A percentile compares a stretch with the other conserved stretches of the same genome.
Conservation (phyloP, 352 stramenopile species). For the Globisporangium cylindrosporum region DNA sequence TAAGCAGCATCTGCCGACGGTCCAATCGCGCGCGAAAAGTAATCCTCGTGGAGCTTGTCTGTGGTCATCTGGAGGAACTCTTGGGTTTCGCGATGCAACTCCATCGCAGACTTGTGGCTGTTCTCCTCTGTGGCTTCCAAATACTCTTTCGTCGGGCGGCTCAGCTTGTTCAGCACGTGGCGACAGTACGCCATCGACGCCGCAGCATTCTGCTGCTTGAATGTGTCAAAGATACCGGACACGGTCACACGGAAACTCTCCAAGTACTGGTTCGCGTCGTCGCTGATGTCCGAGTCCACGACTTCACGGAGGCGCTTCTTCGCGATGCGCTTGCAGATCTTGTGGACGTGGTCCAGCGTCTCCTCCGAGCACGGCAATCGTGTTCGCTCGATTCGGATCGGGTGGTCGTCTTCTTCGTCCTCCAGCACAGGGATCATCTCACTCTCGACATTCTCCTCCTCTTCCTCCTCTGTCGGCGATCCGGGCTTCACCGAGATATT, state of each 20-base stretch:
- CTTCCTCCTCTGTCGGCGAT: conserved; percentile 32
- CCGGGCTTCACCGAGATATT: conserved; percentile 27
- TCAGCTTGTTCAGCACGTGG: conserved; percentile 52
- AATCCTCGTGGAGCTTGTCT: conserved; percentile 48
- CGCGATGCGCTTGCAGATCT: conserved; percentile 64
- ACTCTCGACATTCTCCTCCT: conserved; percentile 38
- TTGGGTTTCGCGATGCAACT: conserved; percentile 71
- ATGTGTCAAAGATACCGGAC: conserved; percentile 41
- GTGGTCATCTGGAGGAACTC: conserved; percentile 56
- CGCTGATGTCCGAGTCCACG: conserved; percentile 60
- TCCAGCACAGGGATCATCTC: conserved; percentile 76
- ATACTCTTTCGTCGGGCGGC: conserved; percentile 36
- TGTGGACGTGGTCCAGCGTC: conserved; percentile 58
- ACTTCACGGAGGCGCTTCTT: conserved; percentile 76
- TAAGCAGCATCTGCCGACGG: conserved; percentile 81
- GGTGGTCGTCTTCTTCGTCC: conserved; percentile 31
- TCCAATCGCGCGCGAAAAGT: conserved; percentile 57
- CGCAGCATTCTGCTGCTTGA: conserved; percentile 72
- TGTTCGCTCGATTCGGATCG: conserved; percentile 44
- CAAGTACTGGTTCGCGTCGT: conserved; percentile 63
- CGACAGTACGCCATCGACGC: conserved; percentile 84
- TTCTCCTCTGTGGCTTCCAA: conserved; percentile 26
- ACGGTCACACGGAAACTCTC: conserved; percentile 57
- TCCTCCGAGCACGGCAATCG: conserved; percentile 63
- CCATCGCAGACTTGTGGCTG: conserved; percentile 65